Evolutionary conservation across 2,329 filamentous ascomycete genomes (phyloP).

Genomic region (Stagonosporopsis cucurbitacearum): DNA sequence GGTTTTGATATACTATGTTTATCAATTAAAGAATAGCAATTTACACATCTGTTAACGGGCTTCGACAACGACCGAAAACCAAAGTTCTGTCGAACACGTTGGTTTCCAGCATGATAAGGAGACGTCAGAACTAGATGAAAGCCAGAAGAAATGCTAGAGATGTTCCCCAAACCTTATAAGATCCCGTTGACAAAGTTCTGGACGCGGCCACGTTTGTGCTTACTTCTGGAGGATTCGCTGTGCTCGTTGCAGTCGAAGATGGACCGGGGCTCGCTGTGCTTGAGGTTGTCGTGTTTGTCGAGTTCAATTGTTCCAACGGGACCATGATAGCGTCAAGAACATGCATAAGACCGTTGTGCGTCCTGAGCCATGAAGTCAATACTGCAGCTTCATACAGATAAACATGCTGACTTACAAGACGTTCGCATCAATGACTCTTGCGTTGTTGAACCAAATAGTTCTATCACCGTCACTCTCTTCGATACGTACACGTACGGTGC

Average conservation of each 20-base stretch:
- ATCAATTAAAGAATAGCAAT: background rate
- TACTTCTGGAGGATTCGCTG: background rate
- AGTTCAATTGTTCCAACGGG: conserved; percentile 24
- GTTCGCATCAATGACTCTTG: conserved; percentile 31
- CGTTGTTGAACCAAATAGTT: conserved; percentile 33
- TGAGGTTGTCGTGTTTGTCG: conserved; percentile 8
- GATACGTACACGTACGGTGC: conserved; percentile 26
- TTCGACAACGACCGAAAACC: background rate
- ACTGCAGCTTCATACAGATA: no score
- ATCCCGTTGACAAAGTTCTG: background rate
- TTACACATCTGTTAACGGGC: background rate
- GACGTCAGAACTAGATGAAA: background rate
- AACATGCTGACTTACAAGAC: conserved; percentile 24
- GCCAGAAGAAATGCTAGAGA: background rate
- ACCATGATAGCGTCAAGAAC: conserved; percentile 30
- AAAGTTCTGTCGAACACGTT: no score
- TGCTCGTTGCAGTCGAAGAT: conserved; percentile 10
- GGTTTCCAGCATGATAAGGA: no score
- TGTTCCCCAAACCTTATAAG: background rate
- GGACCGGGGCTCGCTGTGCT: conserved; percentile 12
- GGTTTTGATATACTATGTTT: no score
- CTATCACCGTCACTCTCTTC: conserved; percentile 19
- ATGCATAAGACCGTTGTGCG: conserved; percentile 32
- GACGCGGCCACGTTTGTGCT: background rate
- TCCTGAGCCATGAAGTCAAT: conserved; percentile 12